Conservation (phyloP, 1,284 basidiomycete genomes). For the Lentinula novae-zelandiae region DNA sequence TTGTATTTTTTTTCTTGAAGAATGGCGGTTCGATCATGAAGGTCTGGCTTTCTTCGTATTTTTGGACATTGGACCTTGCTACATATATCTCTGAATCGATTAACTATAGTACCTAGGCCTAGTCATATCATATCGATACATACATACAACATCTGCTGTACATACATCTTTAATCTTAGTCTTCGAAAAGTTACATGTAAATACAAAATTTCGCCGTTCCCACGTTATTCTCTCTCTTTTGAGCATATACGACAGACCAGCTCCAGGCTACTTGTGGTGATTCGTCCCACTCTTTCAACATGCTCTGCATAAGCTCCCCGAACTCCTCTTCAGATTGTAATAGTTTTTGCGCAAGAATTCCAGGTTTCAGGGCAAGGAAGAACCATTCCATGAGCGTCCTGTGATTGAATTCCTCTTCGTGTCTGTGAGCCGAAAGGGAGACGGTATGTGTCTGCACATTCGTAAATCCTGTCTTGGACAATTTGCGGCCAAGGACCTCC, state of each 20-base stretch:
- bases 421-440: neutral
- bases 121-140: no score
- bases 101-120: no score
- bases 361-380: neutral
- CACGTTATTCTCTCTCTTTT: neutral
- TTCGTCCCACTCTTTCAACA: slow-evolving; percentile 1
- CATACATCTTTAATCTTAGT: neutral
- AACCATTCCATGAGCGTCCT: slow-evolving; percentile 4
- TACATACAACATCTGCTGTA: neutral
- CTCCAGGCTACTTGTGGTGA: neutral
- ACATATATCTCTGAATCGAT: no score
- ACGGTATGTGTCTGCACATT: neutral
- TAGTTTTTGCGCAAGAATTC: neutral
- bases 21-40: no score
- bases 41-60: no score
- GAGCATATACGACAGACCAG: neutral
- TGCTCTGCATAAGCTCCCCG: neutral
- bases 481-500: neutral
- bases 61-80: no score
- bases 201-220: neutral
- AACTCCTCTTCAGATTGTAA: neutral
- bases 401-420: neutral
- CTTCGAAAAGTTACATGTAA: neutral
- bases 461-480: neutral
- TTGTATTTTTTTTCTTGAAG: no score